Conservation (phyloP, 2,329 filamentous ascomycete genomes). For the Bipolaris victoriae region DNA sequence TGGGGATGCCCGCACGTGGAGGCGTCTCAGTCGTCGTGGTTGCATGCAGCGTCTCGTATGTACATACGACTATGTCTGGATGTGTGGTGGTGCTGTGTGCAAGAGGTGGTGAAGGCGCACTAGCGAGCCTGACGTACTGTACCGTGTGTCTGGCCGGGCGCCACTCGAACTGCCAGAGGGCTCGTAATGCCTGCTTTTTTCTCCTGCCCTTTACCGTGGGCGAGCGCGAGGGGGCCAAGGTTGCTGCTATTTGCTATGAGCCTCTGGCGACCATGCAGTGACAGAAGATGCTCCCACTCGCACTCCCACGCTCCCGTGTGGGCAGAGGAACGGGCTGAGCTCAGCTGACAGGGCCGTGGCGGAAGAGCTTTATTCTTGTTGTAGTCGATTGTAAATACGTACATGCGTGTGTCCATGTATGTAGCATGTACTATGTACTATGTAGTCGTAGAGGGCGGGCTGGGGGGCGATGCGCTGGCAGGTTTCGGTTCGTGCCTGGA, state of each 20-base stretch:
- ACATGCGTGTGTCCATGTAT: too few species aligned
- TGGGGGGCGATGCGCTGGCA: conserved; percentile 29
- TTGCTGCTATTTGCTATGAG: not conserved
- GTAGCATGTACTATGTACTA: too few species aligned
- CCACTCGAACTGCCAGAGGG: not conserved
- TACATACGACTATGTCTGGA: too few species aligned
- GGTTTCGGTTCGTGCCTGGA: conserved; percentile 24
- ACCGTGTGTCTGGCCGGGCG: not conserved
- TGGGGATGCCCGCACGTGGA: conserved; percentile 5
- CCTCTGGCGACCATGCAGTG: not conserved
- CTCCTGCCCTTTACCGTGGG: not conserved
- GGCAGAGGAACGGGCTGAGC: not conserved
- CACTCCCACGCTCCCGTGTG: not conserved
- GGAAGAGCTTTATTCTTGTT: too few species aligned
- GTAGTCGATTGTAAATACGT: too few species aligned
- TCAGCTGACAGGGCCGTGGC: conserved; percentile 8
- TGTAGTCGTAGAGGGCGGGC: not conserved
- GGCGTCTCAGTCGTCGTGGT: conserved; percentile 6
- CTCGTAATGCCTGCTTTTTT: not conserved
- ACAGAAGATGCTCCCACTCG: not conserved
- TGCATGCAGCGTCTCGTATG: not conserved
- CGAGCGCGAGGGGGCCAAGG: not conserved
- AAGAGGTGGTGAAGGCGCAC: not conserved
- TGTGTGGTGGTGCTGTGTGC: too few species aligned
- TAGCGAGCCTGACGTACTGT: not conserved